Evolutionary conservation across 2,329 filamentous ascomycete genomes (phyloP).

Genomic region (Cercospora nicotianae): DNA sequence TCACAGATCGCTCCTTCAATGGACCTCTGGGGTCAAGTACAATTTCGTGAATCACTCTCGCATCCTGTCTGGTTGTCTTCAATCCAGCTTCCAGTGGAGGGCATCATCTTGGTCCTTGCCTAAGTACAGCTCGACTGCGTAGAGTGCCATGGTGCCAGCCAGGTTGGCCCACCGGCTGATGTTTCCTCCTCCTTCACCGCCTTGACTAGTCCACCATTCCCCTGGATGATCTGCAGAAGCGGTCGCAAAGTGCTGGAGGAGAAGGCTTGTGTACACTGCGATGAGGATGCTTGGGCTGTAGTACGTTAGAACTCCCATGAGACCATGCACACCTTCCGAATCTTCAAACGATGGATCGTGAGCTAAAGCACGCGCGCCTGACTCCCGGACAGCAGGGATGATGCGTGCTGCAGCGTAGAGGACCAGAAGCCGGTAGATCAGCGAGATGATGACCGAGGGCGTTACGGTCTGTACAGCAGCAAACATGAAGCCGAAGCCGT

Average conservation of each 20-base stretch:
- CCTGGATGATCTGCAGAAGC: conserved; percentile 58
- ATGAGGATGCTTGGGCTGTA: conserved; percentile 94
- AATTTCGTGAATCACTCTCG: background rate
- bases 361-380: conserved; percentile 77
- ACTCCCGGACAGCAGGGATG: conserved; percentile 87
- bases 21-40: background rate
- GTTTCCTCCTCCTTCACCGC: conserved; percentile 79
- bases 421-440: conserved; percentile 89
- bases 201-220: conserved; percentile 81
- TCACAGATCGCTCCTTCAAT: background rate
- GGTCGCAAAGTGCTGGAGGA: conserved; percentile 92
- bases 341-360: conserved; percentile 86
- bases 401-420: conserved; percentile 95
- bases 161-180: conserved; percentile 94
- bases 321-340: conserved; percentile 63
- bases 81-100: conserved; percentile 75
- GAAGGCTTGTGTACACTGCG: conserved; percentile 89
- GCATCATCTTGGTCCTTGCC: conserved; percentile 78
- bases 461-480: conserved; percentile 95
- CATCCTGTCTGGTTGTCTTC: conserved; percentile 9
- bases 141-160: conserved; percentile 82
- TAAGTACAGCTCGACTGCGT: conserved; percentile 85
- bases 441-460: conserved; percentile 90
- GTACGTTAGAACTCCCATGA: conserved; percentile 83
- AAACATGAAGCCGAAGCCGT: conserved; percentile 79